Evolutionary conservation across 176 grass and related monocot genomes (phyloP).

Genomic region (Carex pumila): DNA sequence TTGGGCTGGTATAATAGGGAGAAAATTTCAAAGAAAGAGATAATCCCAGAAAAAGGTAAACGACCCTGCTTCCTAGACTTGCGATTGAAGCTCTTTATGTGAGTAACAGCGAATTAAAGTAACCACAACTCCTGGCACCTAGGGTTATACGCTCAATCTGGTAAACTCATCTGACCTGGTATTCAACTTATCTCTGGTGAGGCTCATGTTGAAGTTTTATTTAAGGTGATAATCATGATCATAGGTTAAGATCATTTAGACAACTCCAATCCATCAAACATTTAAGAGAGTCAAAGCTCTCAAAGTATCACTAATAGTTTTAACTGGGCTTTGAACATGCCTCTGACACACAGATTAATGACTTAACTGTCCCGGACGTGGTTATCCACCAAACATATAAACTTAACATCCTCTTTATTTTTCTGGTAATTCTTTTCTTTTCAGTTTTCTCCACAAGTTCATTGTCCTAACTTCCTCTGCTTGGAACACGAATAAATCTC

Average conservation of each 20-base stretch:
- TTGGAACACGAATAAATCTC: not conserved
- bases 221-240: not conserved
- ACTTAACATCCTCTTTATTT: not conserved
- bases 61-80: not conserved
- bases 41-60: not conserved
- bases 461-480: not conserved
- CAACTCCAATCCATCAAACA: not conserved
- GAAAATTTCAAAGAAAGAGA: not conserved
- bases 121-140: no score
- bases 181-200: not conserved
- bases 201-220: not conserved
- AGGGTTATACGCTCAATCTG: no score
- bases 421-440: not conserved
- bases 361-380: not conserved
- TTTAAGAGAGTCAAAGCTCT: not conserved
- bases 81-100: not conserved
- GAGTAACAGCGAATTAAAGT: not conserved
- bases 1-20: not conserved
- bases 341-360: not conserved
- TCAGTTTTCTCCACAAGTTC: not conserved
- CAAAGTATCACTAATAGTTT: not conserved
- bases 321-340: not conserved
- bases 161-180: no score
- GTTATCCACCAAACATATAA: not conserved
- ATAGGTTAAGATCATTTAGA: not conserved